phyloP scores from a whole-genome alignment of 164 flowering plant genomes.

The Umbilicus rupestris region DNA sequence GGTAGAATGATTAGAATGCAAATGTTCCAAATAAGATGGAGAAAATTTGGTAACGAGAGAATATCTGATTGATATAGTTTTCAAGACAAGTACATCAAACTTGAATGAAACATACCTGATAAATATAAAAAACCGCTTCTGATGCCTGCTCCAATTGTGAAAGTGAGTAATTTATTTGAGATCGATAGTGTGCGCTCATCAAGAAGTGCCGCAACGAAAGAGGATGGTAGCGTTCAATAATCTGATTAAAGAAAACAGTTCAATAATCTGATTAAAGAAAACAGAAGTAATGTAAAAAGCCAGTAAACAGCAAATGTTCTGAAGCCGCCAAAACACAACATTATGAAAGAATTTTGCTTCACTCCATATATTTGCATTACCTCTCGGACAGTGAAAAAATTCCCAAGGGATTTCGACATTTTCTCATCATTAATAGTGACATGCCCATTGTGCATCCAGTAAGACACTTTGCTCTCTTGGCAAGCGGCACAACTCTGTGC shows the following conservation, averaged over 20 bases:
- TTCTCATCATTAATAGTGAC: slow-evolving; percentile 76
- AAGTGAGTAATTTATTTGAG: slow-evolving; percentile 72
- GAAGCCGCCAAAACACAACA: background rate
- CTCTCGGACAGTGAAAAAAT: slow-evolving; percentile 85
- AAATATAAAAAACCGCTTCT: slow-evolving; percentile 58
- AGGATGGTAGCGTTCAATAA: slow-evolving; percentile 65
- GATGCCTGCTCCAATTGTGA: slow-evolving; percentile 66
- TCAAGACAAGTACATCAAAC: background rate
- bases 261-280: slow-evolving; percentile 38
- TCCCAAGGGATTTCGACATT: slow-evolving; percentile 88
- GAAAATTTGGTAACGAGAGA: background rate
- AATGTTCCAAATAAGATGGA: background rate
- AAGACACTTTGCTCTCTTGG: slow-evolving; percentile 50
- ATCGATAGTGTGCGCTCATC: slow-evolving; percentile 73
- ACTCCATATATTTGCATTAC: slow-evolving; percentile 21
- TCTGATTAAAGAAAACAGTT: slow-evolving; percentile 33
- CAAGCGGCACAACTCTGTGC: slow-evolving; percentile 90
- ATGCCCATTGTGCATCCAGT: slow-evolving; percentile 95
- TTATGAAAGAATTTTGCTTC: background rate
- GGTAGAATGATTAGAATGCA: background rate
- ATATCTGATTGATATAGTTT: background rate
- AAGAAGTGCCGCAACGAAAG: slow-evolving; percentile 80
- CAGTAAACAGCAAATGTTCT: background rate
- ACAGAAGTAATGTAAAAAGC: background rate
- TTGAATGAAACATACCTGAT: slow-evolving; percentile 46